phyloP scores from a whole-genome alignment of 2,329 filamentous ascomycete species.

The Coleophoma eucalyptorum region DNA sequence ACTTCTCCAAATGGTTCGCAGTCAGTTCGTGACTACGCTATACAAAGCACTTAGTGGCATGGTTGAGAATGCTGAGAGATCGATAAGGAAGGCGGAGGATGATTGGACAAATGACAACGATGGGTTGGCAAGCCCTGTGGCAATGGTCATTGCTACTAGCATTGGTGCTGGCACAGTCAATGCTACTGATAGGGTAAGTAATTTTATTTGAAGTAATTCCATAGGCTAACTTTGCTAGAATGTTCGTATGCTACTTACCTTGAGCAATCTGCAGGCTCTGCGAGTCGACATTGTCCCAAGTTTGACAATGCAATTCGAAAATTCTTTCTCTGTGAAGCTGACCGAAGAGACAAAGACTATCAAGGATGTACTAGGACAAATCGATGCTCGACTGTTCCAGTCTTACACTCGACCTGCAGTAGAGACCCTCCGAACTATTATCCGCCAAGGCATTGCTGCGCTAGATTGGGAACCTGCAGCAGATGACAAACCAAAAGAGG shows the following conservation, averaged over 20 bases:
- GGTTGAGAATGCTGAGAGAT: conserved; percentile 90
- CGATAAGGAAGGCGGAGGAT: conserved; percentile 51
- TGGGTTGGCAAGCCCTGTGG: conserved; percentile 25
- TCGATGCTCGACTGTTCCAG: conserved; percentile 86
- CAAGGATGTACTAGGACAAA: conserved; percentile 83
- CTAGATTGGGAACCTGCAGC: conserved; percentile 66
- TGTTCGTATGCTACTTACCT: conserved; percentile 86
- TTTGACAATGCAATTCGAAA: conserved; percentile 90
- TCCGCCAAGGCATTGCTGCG: conserved; percentile 68
- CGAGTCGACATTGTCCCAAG: conserved; percentile 79
- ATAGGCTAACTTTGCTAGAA: conserved; percentile 51
- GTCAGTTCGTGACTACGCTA: conserved; percentile 87
- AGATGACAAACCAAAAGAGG: conserved; percentile 61
- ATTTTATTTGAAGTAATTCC: conserved; percentile 13
- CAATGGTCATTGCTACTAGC: conserved; percentile 28
- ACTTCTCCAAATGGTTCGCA: conserved; percentile 83
- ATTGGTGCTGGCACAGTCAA: conserved; percentile 46
- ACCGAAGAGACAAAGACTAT: conserved; percentile 93
- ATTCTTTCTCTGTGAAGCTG: conserved; percentile 87
- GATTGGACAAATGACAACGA: conserved; percentile 28
- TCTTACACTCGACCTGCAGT: conserved; percentile 83
- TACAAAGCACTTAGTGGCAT: conserved; percentile 94
- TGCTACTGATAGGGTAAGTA: conserved; percentile 46
- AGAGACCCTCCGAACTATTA: conserved; percentile 62
- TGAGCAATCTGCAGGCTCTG: conserved; percentile 86